Evolutionary conservation across 1,284 basidiomycete species (phyloP), one percentile per base, ranked within the genome.

Genomic region (Coniferiporia sulphurascens): DNA sequence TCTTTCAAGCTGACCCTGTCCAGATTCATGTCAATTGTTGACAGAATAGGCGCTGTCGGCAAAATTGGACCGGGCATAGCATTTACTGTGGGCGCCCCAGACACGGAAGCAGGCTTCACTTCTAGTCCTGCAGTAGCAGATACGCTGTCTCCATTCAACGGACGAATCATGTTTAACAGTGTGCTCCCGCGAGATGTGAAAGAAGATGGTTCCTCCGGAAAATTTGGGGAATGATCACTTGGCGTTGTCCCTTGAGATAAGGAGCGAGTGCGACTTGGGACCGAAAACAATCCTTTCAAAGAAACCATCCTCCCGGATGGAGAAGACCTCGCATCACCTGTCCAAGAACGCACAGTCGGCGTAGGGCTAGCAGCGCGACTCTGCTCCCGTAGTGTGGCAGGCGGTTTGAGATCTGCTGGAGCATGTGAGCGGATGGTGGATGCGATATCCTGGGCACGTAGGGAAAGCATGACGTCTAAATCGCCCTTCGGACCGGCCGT

Each of bases 401-500:
- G 36, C 10, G 62, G 49, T 2, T 48, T 51, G 35, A 55, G 19
- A 10, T 46, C 67, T 60, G 38, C 56, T 55, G 55, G 65, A 49
- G 68, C 49, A 57, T 73, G 61, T 52, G 71, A 67, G 27, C 71
- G 68, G 51, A 67, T 63, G n/a, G 69, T 64, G 4, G 69, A 64
- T 52, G 81, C 73, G 44, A 83, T 74, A 13, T 81, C 82, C 64
- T 86, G 86, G 22, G 82, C 79, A 44, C 84, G 84, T 76, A 90
- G 87, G n/a, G 86, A 86, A 35, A 90, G 75, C 81, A 89, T 86
- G 52, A 89, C 88, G 68, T 90, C 87, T 74, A 90, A 80, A 67
- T 90, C 87, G 4, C 88, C 87, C 55, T 83, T 78, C 19, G 87
- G 87, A 61, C 87, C 87, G 43, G 49, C 79, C 71, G 12, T 71